phyloP scores from a whole-genome alignment of 1,139 yeast genomes.

The Meyerozyma guilliermondii region DNA sequence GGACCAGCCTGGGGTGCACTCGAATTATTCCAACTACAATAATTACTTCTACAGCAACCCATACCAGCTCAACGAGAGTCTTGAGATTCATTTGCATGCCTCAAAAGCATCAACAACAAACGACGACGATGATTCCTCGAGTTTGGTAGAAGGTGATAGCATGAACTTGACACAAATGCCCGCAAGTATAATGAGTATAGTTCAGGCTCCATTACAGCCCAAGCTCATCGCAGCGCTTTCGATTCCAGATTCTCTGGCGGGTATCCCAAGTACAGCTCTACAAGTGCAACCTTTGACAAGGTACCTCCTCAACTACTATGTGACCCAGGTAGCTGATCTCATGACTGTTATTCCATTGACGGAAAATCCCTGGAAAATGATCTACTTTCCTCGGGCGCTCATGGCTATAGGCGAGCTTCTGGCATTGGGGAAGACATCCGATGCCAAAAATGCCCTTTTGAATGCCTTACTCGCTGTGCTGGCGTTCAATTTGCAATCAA shows the following conservation, averaged over 20 bases:
- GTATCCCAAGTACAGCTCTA: slow-evolving; percentile 57
- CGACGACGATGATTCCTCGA: slow-evolving; percentile 29
- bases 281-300: slow-evolving; percentile 64
- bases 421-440: slow-evolving; percentile 68
- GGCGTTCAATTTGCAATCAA: slow-evolving; percentile 76
- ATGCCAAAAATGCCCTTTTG: slow-evolving; percentile 71
- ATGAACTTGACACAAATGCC: slow-evolving; percentile 36
- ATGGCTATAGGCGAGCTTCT: slow-evolving; percentile 78
- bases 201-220: slow-evolving; percentile 42
- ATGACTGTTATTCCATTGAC: slow-evolving; percentile 84
- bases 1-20: slow-evolving; percentile 34
- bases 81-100: slow-evolving; percentile 44
- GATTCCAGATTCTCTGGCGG: slow-evolving; percentile 24
- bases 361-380: slow-evolving; percentile 83
- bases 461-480: slow-evolving; percentile 80
- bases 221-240: slow-evolving; percentile 35
- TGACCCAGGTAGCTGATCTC: slow-evolving; percentile 75
- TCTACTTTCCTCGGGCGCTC: slow-evolving; percentile 77
- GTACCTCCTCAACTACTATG: slow-evolving; percentile 67
- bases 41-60: slow-evolving; percentile 42
- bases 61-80: slow-evolving; percentile 35
- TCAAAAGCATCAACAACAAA: slow-evolving; percentile 15
- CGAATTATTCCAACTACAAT: slow-evolving; percentile 37
- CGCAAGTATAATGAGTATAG: slow-evolving; percentile 42
- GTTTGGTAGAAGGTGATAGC: slow-evolving; percentile 34